Base-by-base conservation (phyloP, 768 basidiomycete genomes). In the Psilocybe cyanescens region DNA sequence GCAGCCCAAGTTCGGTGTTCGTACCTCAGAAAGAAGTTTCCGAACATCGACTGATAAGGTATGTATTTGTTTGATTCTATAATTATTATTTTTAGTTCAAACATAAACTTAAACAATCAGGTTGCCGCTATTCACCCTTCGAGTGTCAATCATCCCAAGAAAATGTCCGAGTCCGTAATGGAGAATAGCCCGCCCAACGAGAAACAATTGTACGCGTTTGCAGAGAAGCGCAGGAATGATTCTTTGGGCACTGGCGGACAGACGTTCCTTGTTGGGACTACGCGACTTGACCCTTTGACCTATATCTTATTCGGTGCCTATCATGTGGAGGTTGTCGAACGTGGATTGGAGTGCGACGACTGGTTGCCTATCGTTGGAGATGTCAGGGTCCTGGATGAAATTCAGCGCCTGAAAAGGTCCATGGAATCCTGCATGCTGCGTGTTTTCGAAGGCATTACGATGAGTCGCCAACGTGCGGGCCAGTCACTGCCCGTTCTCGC, bases 241-340 rank as follows among this genome's bases (percentile, higher is more conserved):
- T 84, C 85, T 19, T 56, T 53, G 8, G 78, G 78, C 8, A 74
- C 80, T 28, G 71, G 75, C 17, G 65, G 72, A 14, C 76, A 88
- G 68, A 94, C 85, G 53, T 90, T 83, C 72, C 79, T 97, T 19
- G 83, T 94, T 52, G 87, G 83, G 35, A 95, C 94, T 11, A 95
- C 94, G 0, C 87, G 88, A 48, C 77, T 98, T 28, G 94, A 97
- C 70, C 91, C 92, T 8, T 80, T 98, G 81, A 89, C 89, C 4
- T 97, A 95, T 72, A 82, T 97, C 73, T 81, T 98, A 9, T 97
- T 98, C 67, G 96, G 95, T 5, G 95, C 94, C 0, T 87, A 93
- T 72, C 83, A 88, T 53, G 82, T 95, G 31, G 76, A 85, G 61
- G 86, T 91, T 45, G 85, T 85, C 0, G 83, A 86, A 41, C 82